phyloP scores from a whole-genome alignment of 345 rosid genomes.

The Anastatica hierochuntica region DNA sequence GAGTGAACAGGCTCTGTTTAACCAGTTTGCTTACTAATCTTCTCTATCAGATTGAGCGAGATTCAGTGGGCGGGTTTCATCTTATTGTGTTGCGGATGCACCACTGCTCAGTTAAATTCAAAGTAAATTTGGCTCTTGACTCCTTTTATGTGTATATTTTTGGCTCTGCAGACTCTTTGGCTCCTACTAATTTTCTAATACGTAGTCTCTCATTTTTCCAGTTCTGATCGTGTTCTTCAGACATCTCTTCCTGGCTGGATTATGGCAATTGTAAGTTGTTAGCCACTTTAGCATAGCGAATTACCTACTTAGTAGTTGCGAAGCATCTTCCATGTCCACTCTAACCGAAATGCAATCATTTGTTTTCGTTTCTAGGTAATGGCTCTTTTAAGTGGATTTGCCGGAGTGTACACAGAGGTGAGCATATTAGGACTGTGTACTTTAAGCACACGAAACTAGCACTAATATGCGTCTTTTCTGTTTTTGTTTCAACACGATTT shows the following conservation, averaged over 20 bases:
- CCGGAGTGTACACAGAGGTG: slow-evolving; percentile 97
- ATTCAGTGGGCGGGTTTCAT: slow-evolving; percentile 96
- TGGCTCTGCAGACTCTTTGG: too few relatives aligned
- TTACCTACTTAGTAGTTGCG: not conserved
- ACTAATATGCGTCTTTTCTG: not conserved
- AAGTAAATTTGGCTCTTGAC: slow-evolving; percentile 39
- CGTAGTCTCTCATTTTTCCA: slow-evolving; percentile 26
- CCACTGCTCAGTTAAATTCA: slow-evolving; percentile 89
- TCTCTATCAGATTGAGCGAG: slow-evolving; percentile 63
- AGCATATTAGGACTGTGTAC: not conserved
- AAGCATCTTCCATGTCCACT: not conserved
- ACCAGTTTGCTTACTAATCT: not conserved
- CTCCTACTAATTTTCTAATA: not conserved
- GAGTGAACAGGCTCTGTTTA: too few relatives aligned
- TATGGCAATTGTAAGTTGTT: slow-evolving; percentile 85
- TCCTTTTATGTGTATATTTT: too few relatives aligned
- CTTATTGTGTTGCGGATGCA: slow-evolving; percentile 90
- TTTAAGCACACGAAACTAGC: not conserved
- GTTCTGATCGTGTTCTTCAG: slow-evolving; percentile 92
- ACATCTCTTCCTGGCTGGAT: slow-evolving; percentile 87
- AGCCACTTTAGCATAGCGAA: slow-evolving; percentile 4
- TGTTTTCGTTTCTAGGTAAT: slow-evolving; percentile 45
- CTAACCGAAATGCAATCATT: not conserved
- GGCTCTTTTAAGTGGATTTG: slow-evolving; percentile 97
- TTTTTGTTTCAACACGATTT: not conserved